Base-by-base conservation (phyloP, 1,139 yeast genomes). In the Geotrichum phurueaensis region DNA sequence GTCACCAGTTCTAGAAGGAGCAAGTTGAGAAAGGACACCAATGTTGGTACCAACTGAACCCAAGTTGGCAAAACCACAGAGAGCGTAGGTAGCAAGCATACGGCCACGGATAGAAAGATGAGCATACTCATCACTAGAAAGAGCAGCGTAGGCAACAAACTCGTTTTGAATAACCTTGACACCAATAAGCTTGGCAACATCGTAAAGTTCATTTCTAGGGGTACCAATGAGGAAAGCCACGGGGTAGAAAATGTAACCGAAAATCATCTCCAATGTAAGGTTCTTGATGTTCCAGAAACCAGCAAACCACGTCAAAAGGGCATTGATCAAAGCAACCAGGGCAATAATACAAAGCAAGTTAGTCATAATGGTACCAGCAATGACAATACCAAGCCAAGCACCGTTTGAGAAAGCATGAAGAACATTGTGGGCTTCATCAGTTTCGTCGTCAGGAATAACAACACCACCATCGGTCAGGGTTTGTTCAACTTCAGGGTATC, bases 341-440 rank as follows among this genome's bases (percentile, higher is more conserved):
- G 83, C 85, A 75, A 84, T 84, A 68, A 84, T 84, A 78, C 87
- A 83, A 76, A 84, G 69, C 71, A 84, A 78, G 70, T 84, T 85
- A 61, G 85, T 78, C 79, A 81, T 69, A 77, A 84, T 83, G 55
- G 86, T 79, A 50, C 82, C 83, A 1, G 87, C 88, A 65, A 84
- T 81, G 64, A 75, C 76, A 61, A 84, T 75, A 62, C 89, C 89
- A 65, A 84, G 76, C 70, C 81, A 76, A 36, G 88, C 87, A 65
- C 89, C 89, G 63, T 81, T 78, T 18, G 85, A 76, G 67, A 84
- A 84, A 0, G 88, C 87, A 68, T 84, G 87, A 65, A 84, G 76
- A n/a, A 81, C 84, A 66, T 84, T 84, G 63, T 76, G 77, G 1
- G 85, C 83, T 62, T 75, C 75, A 57, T 79, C 78, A 20, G 75